Conservation (phyloP, 176 grass and related monocot genomes). For the Urochloa ruziziensis region DNA sequence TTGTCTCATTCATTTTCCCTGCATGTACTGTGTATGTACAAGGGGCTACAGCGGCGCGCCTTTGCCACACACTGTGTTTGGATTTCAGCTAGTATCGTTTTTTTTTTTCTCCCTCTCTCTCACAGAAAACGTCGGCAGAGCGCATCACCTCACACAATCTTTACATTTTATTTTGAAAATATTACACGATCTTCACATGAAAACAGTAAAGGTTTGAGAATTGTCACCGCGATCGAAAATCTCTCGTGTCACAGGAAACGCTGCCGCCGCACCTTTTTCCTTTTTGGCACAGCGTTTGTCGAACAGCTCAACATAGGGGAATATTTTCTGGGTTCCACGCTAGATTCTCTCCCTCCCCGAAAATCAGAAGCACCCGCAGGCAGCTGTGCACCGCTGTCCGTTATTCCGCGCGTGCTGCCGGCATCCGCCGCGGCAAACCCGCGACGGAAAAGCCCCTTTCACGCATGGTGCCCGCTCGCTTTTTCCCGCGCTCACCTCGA, state of each 20-base stretch:
- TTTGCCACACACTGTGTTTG: background rate
- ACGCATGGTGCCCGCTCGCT: background rate
- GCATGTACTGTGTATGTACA: no score
- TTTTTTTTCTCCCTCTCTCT: background rate
- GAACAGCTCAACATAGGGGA: no score
- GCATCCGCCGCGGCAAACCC: constrained; percentile 21
- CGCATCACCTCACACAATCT: no score
- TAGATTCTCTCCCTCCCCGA: background rate
- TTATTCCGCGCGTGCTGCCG: constrained; percentile 13
- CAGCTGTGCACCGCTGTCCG: no score
- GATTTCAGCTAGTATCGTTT: background rate
- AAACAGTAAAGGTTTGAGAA: background rate
- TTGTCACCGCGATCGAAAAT: background rate
- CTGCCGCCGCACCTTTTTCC: background rate
- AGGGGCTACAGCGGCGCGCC: no score
- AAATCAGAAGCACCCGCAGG: background rate
- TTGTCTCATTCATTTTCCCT: background rate
- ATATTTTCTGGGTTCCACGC: background rate
- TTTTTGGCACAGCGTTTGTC: background rate
- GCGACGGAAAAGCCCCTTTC: constrained; percentile 19
- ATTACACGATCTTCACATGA: no score
- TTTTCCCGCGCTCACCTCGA: background rate
- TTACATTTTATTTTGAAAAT: no score
- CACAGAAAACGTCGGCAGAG: no score
- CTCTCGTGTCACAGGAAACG: background rate